Evolutionary conservation across 495 filamentous ascomycete species (phyloP), one percentile per base, ranked within the genome.

Genomic region (Rusavskia elegans): DNA sequence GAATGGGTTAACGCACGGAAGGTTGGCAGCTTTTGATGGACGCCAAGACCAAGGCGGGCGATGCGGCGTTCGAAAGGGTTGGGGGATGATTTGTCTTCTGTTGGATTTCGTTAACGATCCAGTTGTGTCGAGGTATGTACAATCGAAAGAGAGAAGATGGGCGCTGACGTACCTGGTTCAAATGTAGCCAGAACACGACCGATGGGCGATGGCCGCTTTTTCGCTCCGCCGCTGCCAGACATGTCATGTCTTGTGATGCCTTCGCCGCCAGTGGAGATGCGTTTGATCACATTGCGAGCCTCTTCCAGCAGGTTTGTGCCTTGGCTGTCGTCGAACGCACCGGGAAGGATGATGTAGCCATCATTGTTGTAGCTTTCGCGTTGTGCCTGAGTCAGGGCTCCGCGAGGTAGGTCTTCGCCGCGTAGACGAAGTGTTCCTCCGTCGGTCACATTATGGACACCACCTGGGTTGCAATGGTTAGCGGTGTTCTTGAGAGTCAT

Each of bases 61-160:
- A 54, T 25, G 44, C 48, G 52, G 17, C 40, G 45, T 14, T 51
- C 27, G 49, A 51, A 51, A 0, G 49, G 52, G 50, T 17, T 19
- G 48, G 52, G 21, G 52, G 42, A 42, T 50, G 51, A 48, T 16
- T 45, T 53, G 42, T 48, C 51, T 20, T 38, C 51, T 53, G 38
- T 42, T 42, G 40, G 40, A n/a, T 19, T n/a, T 1, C 14, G 40
- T 17, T 6, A 21, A 21, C 8, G 8, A 42, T 17, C 14, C n/a
- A 5, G 14, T 42, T 2, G 8, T 42, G n/a, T 19, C 40, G 14
- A 19, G 8, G n/a, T 9, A 21, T 21, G 4, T 42, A 14, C 40
- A 42, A n/a, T 20, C 17, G n/a, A 10, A 8, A 9, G 40, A 42
- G 20, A 17, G 40, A 20, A 21, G 1, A 19, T 7, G 4, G 29